Conservation (phyloP, 2,329 filamentous ascomycete genomes). For the Colletotrichum chrysophilum region DNA sequence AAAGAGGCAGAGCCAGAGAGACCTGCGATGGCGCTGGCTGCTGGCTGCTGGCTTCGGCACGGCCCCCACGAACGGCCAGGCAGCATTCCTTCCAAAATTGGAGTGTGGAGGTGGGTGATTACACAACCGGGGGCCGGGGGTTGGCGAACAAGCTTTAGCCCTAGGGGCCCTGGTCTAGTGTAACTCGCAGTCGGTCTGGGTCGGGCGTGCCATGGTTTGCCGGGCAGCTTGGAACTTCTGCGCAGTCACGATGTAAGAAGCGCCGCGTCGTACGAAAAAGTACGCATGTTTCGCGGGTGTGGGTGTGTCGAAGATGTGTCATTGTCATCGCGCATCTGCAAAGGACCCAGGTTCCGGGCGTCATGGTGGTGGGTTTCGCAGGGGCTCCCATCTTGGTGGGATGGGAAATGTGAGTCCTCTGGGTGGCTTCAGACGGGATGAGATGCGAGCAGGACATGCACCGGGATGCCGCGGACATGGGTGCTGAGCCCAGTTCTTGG, state of each 20-base stretch:
- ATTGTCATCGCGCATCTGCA: conserved; percentile 1
- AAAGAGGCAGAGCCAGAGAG: neutral
- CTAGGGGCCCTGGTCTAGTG: neutral
- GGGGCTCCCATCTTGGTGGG: neutral
- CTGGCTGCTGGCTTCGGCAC: conserved; percentile 5
- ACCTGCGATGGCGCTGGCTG: neutral
- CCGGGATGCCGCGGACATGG: neutral
- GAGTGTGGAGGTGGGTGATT: neutral
- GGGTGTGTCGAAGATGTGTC: conserved; percentile 1
- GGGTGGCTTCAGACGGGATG: neutral
- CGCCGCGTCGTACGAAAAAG: neutral
- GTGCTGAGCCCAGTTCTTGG: neutral
- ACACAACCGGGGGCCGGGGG: neutral
- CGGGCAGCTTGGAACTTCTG: neutral
- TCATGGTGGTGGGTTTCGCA: neutral
- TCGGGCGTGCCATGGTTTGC: neutral
- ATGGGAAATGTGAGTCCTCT: neutral
- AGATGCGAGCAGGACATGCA: neutral
- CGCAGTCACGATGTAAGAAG: neutral
- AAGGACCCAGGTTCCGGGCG: neutral
- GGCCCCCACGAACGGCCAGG: conserved; percentile 16
- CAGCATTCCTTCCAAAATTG: conserved; percentile 17
- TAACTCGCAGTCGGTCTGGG: neutral
- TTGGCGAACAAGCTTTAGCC: conserved; percentile 6
- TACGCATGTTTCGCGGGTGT: neutral